A percentile compares a stretch with the other conserved stretches of the same genome.
These are phyloP conservation scores for Sporobolomyces roseus DNA, from an alignment of 768 basidiomycete genomes.

Conservation along the genomic window DNA sequence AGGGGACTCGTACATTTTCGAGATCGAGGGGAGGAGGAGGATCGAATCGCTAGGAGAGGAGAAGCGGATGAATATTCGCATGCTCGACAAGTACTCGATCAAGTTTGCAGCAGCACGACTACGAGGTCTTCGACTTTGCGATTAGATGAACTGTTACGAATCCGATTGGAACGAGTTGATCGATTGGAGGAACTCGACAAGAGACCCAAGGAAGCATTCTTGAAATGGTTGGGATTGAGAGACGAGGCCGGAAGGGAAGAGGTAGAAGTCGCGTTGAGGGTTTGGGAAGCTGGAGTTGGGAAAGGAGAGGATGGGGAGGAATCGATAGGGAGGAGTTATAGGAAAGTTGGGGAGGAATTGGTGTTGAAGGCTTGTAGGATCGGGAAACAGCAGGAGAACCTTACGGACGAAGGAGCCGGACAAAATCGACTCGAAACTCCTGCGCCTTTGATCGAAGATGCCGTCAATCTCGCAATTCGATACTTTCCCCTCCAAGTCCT, in stretches of 20 bases:
- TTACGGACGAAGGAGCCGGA: not conserved
- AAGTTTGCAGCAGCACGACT: too few species aligned
- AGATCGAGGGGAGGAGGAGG: too few species aligned
- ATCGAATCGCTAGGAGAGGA: too few species aligned
- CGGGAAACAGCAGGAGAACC: too few species aligned
- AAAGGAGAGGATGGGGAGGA: slow-evolving; percentile 12
- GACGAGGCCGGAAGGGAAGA: not conserved
- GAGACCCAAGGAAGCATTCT: slow-evolving; percentile 3
- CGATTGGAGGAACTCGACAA: slow-evolving; percentile 13
- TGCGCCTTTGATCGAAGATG: not conserved
- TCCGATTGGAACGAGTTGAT: slow-evolving; percentile 22
- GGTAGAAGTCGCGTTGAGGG: not conserved
- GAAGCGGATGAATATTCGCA: slow-evolving; percentile 17
- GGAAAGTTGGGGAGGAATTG: slow-evolving; percentile 6
- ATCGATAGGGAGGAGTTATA: not conserved
- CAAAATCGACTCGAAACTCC: not conserved
- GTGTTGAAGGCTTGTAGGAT: slow-evolving; percentile 8
- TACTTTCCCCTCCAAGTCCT: slow-evolving; percentile 14
- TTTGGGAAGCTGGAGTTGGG: slow-evolving; percentile 16
- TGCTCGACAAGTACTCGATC: slow-evolving; percentile 20
- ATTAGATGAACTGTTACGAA: slow-evolving; percentile 8
- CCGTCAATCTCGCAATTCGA: not conserved
- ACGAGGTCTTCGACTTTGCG: not conserved
- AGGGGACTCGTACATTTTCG: not conserved
- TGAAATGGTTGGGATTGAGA: slow-evolving; percentile 8